Percentiles rank a stretch among this genome's conserved stretches.
Conservation (phyloP, 139 green algal species). For the Micractinium sp. region DNA sequence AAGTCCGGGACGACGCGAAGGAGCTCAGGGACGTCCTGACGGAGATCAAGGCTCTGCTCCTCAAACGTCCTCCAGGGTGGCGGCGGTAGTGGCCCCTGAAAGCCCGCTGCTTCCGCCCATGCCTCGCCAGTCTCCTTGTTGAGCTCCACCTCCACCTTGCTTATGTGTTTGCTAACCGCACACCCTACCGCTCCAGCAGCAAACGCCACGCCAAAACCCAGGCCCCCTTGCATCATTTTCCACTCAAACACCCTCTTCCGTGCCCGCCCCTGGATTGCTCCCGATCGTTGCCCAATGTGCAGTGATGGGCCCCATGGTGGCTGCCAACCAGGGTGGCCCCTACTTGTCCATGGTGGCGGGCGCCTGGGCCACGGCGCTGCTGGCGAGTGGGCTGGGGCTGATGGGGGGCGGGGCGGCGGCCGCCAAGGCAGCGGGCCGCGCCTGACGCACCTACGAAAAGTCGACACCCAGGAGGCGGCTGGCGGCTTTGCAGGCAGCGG, state of each 20-base stretch:
- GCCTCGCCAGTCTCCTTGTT: too few relatives aligned
- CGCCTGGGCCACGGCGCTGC: slow-evolving; percentile 19
- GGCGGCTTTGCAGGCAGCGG: not conserved
- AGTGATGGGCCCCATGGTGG: slow-evolving; percentile 18
- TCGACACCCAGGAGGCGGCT: not conserved
- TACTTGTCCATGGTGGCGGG: slow-evolving; percentile 7
- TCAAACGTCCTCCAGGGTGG: too few relatives aligned
- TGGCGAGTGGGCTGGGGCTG: slow-evolving; percentile 6
- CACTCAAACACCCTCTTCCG: not conserved
- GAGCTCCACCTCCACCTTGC: too few relatives aligned
- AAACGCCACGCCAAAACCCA: too few relatives aligned
- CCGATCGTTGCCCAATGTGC: too few relatives aligned
- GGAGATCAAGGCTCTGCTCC: too few relatives aligned
- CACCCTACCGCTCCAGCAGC: too few relatives aligned
- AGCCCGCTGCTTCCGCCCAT: too few relatives aligned
- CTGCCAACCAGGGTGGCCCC: slow-evolving; percentile 26
- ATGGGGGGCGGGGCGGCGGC: slow-evolving; percentile 16
- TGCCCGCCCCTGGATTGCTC: not conserved
- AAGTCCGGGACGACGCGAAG: too few relatives aligned
- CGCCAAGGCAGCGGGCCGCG: slow-evolving; percentile 18
- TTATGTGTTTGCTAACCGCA: too few relatives aligned
- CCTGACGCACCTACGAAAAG: not conserved
- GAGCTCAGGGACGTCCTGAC: too few relatives aligned
- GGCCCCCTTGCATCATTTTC: not conserved
- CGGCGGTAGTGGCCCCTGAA: too few relatives aligned